A percentile compares a stretch with the other conserved stretches of the same genome.
These are phyloP conservation scores for Trypanosoma avium DNA, from an alignment of 208 protist species.

Conservation along the genomic window DNA sequence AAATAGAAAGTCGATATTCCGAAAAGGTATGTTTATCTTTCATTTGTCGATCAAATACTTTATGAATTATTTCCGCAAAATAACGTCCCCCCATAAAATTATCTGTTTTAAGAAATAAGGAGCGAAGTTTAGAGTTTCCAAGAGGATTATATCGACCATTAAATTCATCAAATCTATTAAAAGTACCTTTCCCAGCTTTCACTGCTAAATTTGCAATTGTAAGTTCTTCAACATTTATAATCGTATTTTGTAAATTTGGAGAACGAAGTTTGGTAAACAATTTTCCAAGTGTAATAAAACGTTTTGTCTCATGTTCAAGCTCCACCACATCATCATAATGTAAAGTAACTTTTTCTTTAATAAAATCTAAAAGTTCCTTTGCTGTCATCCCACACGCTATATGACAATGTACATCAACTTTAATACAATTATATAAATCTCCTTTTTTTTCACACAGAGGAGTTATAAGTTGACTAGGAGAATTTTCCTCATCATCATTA, in stretches of 20 bases:
- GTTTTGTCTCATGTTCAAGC: slow-evolving; percentile 26
- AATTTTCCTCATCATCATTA: slow-evolving; percentile 73
- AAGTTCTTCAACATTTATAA: slow-evolving; percentile 41
- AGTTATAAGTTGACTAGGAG: background rate
- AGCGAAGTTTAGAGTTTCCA: slow-evolving; percentile 59
- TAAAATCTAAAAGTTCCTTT: slow-evolving; percentile 64
- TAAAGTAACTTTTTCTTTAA: slow-evolving; percentile 57
- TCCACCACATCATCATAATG: slow-evolving; percentile 73
- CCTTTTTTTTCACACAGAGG: slow-evolving; percentile 32
- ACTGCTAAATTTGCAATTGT: slow-evolving; percentile 79
- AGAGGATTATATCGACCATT: slow-evolving; percentile 85
- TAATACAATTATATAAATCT: slow-evolving; percentile 79
- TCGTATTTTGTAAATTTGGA: slow-evolving; percentile 1
- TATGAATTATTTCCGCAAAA: slow-evolving; percentile 82
- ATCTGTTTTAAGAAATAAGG: slow-evolving; percentile 81
- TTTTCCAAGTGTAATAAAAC: slow-evolving; percentile 28
- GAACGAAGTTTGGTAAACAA: slow-evolving; percentile 29
- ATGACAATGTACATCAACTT: slow-evolving; percentile 88
- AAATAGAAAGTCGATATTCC: slow-evolving; percentile 88
- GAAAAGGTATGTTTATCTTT: slow-evolving; percentile 63
- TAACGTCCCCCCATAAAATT: slow-evolving; percentile 91
- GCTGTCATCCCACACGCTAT: slow-evolving; percentile 81
- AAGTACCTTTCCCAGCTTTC: slow-evolving; percentile 75
- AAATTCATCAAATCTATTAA: slow-evolving; percentile 91
- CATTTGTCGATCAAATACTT: slow-evolving; percentile 48